phyloP scores from a whole-genome alignment of 306 rosid genomes.

The Malus fusca region DNA sequence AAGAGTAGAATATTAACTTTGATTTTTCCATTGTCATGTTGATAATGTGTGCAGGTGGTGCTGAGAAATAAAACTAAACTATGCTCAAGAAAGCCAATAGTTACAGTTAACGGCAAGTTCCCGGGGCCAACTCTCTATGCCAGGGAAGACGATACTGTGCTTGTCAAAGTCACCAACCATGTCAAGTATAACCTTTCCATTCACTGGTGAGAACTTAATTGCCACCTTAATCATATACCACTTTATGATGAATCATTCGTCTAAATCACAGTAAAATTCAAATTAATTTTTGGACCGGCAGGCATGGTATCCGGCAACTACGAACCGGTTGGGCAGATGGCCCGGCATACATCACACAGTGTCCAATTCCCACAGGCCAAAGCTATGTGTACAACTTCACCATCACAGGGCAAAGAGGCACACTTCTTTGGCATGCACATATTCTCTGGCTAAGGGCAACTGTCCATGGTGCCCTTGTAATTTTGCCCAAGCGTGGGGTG shows the following conservation, averaged over 20 bases:
- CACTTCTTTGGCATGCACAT: constrained; percentile 90
- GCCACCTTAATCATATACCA: background rate
- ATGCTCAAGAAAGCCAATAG: constrained; percentile 61
- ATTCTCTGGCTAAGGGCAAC: constrained; percentile 83
- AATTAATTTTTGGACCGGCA: constrained; percentile 3
- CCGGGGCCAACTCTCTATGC: constrained; percentile 92
- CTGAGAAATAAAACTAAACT: constrained; percentile 38
- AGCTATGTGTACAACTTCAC: constrained; percentile 75
- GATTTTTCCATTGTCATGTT: background rate
- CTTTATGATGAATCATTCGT: background rate
- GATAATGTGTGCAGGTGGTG: constrained; percentile 51
- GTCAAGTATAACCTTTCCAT: constrained; percentile 57
- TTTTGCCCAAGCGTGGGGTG: constrained; percentile 80
- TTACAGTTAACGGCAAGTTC: constrained; percentile 71
- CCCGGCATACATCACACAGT: constrained; percentile 78
- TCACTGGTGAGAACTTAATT: constrained; percentile 50
- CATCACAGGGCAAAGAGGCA: constrained; percentile 82
- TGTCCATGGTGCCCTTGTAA: constrained; percentile 71
- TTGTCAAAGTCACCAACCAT: constrained; percentile 62
- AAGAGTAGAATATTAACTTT: background rate
- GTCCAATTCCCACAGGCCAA: constrained; percentile 70
- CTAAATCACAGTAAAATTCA: background rate
- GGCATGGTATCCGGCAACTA: constrained; percentile 85
- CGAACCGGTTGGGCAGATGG: constrained; percentile 93
- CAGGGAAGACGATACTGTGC: constrained; percentile 74